Conservation (phyloP, 2,329 filamentous ascomycete genomes). For the Metarhizium album region DNA sequence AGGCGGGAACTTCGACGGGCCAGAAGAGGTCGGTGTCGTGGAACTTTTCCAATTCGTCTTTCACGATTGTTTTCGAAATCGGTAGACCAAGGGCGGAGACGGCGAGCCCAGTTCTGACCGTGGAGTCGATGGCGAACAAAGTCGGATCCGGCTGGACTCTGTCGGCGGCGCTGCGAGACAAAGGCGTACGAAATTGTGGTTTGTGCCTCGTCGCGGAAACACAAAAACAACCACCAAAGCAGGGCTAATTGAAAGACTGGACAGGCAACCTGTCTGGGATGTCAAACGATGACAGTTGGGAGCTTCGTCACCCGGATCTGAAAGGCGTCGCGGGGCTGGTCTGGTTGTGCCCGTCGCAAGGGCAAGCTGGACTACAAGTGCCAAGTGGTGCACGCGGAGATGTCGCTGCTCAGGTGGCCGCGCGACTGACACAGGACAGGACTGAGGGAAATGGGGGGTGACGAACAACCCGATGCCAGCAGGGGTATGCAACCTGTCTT, state of each 20-base stretch:
- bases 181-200: background rate
- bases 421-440: background rate
- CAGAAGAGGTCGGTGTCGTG: background rate
- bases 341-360: constrained; percentile 2
- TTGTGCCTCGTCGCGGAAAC: background rate
- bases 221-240: background rate
- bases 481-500: background rate
- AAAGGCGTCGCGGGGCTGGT: background rate
- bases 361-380: background rate
- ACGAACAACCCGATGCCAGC: background rate
- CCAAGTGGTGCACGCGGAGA: constrained; percentile 1
- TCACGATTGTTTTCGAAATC: background rate
- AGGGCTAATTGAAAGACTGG: background rate
- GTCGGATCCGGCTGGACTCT: background rate
- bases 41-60: background rate
- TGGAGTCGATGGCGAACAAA: background rate
- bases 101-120: background rate
- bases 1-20: too few relatives aligned
- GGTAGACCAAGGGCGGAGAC: background rate
- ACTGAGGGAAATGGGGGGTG: background rate
- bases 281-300: background rate
- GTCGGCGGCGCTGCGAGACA: background rate
- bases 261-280: background rate
- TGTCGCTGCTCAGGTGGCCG: background rate
- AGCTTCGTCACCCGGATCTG: background rate